Percentiles rank a stretch among this genome's conserved stretches.
These are phyloP conservation scores for Floccularia luteovirens DNA, from an alignment of 768 basidiomycete species.

Conservation along the genomic window DNA sequence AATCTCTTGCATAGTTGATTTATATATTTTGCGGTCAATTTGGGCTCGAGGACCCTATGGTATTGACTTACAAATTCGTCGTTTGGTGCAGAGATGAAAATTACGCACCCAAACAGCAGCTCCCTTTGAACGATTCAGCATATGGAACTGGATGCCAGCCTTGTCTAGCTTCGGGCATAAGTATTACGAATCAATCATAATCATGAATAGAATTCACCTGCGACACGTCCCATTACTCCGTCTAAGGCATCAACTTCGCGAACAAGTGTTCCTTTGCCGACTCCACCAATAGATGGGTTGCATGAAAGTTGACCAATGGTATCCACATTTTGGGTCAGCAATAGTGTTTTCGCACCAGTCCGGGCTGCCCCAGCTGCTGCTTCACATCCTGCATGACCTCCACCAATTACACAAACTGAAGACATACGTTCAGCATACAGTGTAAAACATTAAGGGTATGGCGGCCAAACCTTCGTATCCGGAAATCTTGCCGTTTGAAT, in stretches of 20 bases:
- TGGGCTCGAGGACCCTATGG: slow-evolving; percentile 83
- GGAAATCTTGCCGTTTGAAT: no score
- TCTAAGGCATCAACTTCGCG: slow-evolving; percentile 88
- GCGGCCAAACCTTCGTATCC: no score
- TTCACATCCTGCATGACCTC: slow-evolving; percentile 91
- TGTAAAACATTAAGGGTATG: no score
- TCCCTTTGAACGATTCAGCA: slow-evolving; percentile 80
- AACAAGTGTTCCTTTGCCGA: slow-evolving; percentile 90
- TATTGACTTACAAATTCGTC: slow-evolving; percentile 2
- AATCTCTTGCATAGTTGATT: slow-evolving; percentile 68
- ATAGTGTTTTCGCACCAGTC: slow-evolving; percentile 70
- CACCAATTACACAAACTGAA: slow-evolving; percentile 88
- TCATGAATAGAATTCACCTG: slow-evolving; percentile 47
- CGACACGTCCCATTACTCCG: slow-evolving; percentile 77
- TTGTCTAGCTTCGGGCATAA: slow-evolving; percentile 42
- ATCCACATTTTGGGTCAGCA: slow-evolving; percentile 76
- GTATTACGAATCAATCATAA: background rate
- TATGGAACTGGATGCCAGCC: slow-evolving; percentile 84
- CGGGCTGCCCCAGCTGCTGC: slow-evolving; percentile 84
- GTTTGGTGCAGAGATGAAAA: background rate
- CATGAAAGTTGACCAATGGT: slow-evolving; percentile 83
- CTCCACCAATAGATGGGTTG: slow-evolving; percentile 88
- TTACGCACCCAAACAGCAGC: slow-evolving; percentile 81
- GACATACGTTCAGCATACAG: no score
- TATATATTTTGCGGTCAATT: slow-evolving; percentile 82